A percentile compares a stretch with the other conserved stretches of the same genome.
Evolutionary conservation across 73 alveolate species (phyloP).

Genomic region (Effrenium voratum): DNA sequence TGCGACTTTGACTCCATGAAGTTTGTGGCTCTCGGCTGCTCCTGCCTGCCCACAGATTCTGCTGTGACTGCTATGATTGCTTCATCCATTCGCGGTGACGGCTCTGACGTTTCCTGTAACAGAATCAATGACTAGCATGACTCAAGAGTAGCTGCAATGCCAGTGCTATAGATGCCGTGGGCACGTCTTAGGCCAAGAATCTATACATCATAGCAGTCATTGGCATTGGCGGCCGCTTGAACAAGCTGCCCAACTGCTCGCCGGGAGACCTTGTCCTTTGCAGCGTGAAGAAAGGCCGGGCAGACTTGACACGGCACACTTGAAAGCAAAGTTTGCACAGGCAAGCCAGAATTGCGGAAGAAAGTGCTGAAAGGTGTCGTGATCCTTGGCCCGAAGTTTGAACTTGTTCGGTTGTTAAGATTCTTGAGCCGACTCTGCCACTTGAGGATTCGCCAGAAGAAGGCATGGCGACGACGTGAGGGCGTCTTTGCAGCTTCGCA

Average conservation of each 20-base stretch:
- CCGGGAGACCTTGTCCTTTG: constrained; percentile 98
- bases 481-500: constrained; percentile 97
- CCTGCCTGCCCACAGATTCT: too few relatives aligned
- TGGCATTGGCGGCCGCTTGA: constrained; percentile 91
- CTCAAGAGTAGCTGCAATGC: too few relatives aligned
- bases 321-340: neutral
- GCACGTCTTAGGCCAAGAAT: constrained; percentile 35
- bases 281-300: constrained; percentile 98
- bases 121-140: too few relatives aligned
- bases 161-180: neutral
- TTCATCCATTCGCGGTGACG: too few relatives aligned
- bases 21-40: too few relatives aligned
- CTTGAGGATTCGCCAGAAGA: constrained; percentile 80
- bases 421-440: neutral
- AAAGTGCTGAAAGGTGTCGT: constrained; percentile 97
- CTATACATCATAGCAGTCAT: constrained; percentile 70
- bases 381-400: constrained; percentile 80
- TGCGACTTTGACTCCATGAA: too few relatives aligned
- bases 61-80: too few relatives aligned
- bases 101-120: too few relatives aligned
- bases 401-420: neutral
- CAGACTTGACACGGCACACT: neutral
- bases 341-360: constrained; percentile 96
- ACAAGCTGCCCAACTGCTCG: constrained; percentile 85
- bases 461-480: constrained; percentile 98